Evolutionary conservation across 768 basidiomycete genomes (phyloP), one percentile per base, ranked within the genome.

Genomic region (Suillus ampliporus): DNA sequence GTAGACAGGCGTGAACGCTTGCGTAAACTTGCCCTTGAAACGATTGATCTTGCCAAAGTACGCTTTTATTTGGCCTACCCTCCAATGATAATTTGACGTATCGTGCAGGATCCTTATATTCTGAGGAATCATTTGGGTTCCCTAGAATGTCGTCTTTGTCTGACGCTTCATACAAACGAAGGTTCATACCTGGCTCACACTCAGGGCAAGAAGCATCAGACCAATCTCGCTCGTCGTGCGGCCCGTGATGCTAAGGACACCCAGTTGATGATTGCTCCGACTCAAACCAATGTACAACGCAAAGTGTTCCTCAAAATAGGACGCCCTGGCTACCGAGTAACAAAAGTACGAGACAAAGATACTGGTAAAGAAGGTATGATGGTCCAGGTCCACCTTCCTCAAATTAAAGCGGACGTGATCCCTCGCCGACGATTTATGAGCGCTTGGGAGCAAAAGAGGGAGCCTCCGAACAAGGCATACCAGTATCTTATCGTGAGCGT

Each of bases 151-250:
- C 93, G 96, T 70, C 86, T 99, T 31, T 99, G 97, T 76, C 80
- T 99, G 53, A 99, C 97, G 0, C 85, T 99, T 13, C 97, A 99
- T 79, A 98, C 97, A n/a, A 98, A 98, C 71, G 97, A 99, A 78
- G 97, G 97, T 21, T 97, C 96, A 15, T 98, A 99, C 75, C 90
- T 99, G 51, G 97, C 97, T 0, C 97, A 99, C 71, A 99, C 97
- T 0, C 97, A 99, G 80, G 97, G 97, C 23, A 99, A 99, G 82
- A 99, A 99, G 74, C 97, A 99, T 74, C 97, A 99, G 75, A 99
- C 96, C 4, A 99, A 99, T 74, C 87, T 99, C 59, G 97, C 97
- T 14, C 87, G 97, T 44, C 90, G 97, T 67, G 97, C 97, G 0
- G 97, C 97, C n/a, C 88, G 90, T 66, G 97, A 99, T 82, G 92